Percentiles rank a stretch among this genome's conserved stretches.
These are phyloP conservation scores for Plasmodium adleri DNA, from an alignment of 169 alveolate genomes.

Conservation along the genomic window DNA sequence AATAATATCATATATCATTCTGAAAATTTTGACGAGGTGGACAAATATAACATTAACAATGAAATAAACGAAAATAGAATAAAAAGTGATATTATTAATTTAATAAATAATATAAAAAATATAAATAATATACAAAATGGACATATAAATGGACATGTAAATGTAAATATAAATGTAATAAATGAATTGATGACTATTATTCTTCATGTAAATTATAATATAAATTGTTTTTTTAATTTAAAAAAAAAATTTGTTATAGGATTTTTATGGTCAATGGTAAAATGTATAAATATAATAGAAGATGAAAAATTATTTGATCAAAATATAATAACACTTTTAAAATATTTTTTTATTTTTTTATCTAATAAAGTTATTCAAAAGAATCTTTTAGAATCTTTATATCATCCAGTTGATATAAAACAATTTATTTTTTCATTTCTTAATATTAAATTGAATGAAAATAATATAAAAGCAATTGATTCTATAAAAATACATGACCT, in stretches of 20 bases:
- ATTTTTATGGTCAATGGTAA: conserved; percentile 36
- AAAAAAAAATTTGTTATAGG: conserved; percentile 57
- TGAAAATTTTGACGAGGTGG: too few species aligned
- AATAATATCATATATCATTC: too few species aligned
- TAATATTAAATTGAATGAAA: conserved; percentile 4
- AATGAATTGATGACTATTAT: conserved; percentile 3
- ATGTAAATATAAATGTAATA: not conserved
- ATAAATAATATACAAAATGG: not conserved
- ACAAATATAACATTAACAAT: not conserved
- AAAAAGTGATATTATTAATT: conserved; percentile 4
- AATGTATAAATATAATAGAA: conserved; percentile 25
- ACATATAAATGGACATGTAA: too few species aligned
- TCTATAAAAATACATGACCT: not conserved
- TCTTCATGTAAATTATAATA: conserved; percentile 1
- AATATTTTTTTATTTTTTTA: conserved; percentile 18
- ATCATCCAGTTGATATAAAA: conserved; percentile 6
- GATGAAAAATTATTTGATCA: not conserved
- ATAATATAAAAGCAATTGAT: not conserved
- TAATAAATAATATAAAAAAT: conserved; percentile 22
- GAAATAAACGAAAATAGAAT: not conserved
- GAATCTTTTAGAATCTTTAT: not conserved
- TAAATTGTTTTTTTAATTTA: conserved; percentile 1
- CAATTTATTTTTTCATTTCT: conserved; percentile 44
- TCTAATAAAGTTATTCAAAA: conserved; percentile 11
- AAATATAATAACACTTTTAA: conserved; percentile 1